These are phyloP conservation scores for Sextonia rubra DNA, from an alignment of 164 flowering plant species.

Conservation along the genomic window DNA sequence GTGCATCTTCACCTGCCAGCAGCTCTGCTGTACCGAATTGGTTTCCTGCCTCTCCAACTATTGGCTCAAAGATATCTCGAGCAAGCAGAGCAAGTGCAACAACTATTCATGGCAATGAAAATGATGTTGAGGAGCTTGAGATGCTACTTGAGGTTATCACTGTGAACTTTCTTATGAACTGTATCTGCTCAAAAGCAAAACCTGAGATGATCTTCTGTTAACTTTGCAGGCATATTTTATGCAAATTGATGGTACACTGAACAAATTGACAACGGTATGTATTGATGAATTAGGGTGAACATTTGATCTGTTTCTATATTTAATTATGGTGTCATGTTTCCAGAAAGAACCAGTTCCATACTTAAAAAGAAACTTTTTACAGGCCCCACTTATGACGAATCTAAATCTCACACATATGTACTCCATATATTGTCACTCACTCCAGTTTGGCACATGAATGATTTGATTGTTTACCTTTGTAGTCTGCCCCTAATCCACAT, in stretches of 20 bases:
- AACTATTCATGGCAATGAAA: conserved; percentile 74
- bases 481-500: too few relatives aligned
- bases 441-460: too few relatives aligned
- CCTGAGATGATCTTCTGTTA: conserved; percentile 11
- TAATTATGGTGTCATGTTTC: too few relatives aligned
- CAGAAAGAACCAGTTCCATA: too few relatives aligned
- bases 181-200: conserved; percentile 2
- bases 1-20: conserved; percentile 63
- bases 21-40: conserved; percentile 58
- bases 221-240: conserved; percentile 89
- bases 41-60: conserved; percentile 70
- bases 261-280: conserved; percentile 84
- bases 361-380: too few relatives aligned
- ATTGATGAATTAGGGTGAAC: background rate
- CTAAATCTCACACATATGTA: too few relatives aligned
- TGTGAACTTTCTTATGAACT: background rate
- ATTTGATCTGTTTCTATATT: background rate
- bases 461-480: too few relatives aligned
- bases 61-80: conserved; percentile 70
- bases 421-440: too few relatives aligned
- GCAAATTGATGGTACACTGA: conserved; percentile 93
- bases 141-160: conserved; percentile 82
- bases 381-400: too few relatives aligned
- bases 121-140: conserved; percentile 95
- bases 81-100: conserved; percentile 73